Evolutionary conservation across 495 filamentous ascomycete genomes (phyloP).

Genomic region (Aspergillus carlsbadensis): DNA sequence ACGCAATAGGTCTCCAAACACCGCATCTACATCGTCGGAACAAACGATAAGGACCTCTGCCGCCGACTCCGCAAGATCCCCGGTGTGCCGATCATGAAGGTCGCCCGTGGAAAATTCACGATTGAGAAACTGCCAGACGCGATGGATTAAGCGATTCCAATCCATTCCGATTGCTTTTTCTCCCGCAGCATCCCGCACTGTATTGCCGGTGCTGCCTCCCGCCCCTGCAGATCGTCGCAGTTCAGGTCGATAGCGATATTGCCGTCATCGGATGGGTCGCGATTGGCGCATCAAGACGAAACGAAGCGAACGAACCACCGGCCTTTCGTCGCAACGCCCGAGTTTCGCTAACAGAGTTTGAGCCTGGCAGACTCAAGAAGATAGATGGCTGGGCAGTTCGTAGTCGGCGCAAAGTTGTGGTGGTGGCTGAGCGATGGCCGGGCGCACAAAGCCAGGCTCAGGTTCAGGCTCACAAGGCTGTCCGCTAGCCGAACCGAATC

Average conservation of each 20-base stretch:
- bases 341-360: too few relatives aligned
- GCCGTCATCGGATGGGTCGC: not conserved
- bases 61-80: constrained; percentile 62
- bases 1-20: constrained; percentile 49
- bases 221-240: constrained; percentile 4
- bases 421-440: constrained; percentile 5
- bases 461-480: constrained; percentile 1
- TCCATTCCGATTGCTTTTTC: not conserved
- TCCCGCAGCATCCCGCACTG: not conserved
- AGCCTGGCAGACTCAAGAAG: too few relatives aligned
- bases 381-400: too few relatives aligned
- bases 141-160: constrained; percentile 47
- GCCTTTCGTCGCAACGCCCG: too few relatives aligned
- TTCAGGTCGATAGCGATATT: constrained; percentile 5
- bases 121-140: constrained; percentile 87
- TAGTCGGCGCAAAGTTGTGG: not conserved
- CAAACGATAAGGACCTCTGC: constrained; percentile 79
- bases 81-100: constrained; percentile 61
- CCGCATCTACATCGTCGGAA: constrained; percentile 83
- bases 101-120: constrained; percentile 81
- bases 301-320: too few relatives aligned
- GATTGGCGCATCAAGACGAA: too few relatives aligned
- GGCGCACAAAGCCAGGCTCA: not conserved
- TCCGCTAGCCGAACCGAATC: not conserved
- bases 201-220: constrained; percentile 1